A percentile compares a stretch with the other conserved stretches of the same genome.
Conservation (phyloP, 768 basidiomycete genomes). For the Polyporus arcularius region DNA sequence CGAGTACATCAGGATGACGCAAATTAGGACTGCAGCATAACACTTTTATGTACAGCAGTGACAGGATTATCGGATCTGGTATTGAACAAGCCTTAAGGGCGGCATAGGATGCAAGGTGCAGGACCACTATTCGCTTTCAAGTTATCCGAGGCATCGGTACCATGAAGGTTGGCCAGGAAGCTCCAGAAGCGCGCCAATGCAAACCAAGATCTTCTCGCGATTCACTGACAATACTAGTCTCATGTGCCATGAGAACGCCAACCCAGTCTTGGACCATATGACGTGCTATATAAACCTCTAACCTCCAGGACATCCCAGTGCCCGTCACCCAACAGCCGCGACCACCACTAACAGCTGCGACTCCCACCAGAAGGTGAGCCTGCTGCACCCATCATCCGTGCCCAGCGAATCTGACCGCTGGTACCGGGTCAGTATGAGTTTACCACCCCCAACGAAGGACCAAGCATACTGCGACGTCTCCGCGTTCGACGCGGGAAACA, state of each 20-base stretch:
- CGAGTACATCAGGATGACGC: too few relatives aligned
- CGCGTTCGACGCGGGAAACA: constrained; percentile 52
- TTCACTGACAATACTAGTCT: background rate
- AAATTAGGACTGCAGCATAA: too few relatives aligned
- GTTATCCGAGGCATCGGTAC: too few relatives aligned
- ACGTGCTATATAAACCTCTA: too few relatives aligned
- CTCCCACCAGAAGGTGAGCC: background rate
- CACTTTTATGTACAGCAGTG: too few relatives aligned
- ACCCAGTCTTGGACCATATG: too few relatives aligned
- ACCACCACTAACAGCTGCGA: constrained; percentile 28
- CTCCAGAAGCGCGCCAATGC: constrained; percentile 50
- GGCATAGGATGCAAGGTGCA: too few relatives aligned
- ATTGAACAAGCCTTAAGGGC: too few relatives aligned
- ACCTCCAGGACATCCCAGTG: too few relatives aligned
- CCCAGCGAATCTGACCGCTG: background rate
- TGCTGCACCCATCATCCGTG: background rate
- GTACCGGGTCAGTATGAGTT: constrained; percentile 3
- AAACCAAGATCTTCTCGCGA: constrained; percentile 48
- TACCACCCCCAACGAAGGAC: constrained; percentile 41
- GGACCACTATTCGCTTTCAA: too few relatives aligned
- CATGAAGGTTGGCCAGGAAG: too few relatives aligned
- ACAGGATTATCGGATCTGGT: too few relatives aligned
- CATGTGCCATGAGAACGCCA: background rate
- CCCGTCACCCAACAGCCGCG: background rate
- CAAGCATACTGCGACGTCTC: constrained; percentile 58